phyloP scores from a whole-genome alignment of 208 protist genomes.

The Leishmania tarentolae region DNA sequence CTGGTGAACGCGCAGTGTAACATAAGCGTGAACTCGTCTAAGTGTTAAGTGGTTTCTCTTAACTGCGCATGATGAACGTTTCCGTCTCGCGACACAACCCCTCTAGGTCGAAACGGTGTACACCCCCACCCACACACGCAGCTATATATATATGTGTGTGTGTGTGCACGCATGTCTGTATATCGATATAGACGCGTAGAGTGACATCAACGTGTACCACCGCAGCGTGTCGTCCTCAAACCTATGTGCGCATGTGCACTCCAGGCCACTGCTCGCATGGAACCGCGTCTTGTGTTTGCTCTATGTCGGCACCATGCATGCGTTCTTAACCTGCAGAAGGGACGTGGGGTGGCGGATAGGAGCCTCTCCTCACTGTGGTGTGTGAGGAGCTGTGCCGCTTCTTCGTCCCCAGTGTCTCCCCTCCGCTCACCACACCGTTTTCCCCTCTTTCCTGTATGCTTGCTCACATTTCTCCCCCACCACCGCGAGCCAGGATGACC shows the following conservation, averaged over 20 bases:
- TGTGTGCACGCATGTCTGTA: no score
- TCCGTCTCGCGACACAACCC: not conserved
- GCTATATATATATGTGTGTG: not conserved
- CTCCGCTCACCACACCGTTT: not conserved
- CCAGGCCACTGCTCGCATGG: not conserved
- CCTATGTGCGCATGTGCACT: not conserved
- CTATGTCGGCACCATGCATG: not conserved
- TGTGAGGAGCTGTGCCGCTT: not conserved
- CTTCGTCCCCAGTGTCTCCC: not conserved
- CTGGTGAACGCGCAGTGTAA: not conserved
- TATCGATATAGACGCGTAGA: not conserved
- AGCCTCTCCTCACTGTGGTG: not conserved
- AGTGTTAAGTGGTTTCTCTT: not conserved
- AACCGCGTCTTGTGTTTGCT: not conserved
- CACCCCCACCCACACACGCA: not conserved
- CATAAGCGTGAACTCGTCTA: constrained; percentile 11
- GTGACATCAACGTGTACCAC: not conserved
- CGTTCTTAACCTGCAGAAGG: not conserved
- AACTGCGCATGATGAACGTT: not conserved
- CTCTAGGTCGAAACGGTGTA: not conserved
- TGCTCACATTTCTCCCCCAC: not conserved
- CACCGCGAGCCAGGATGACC: not conserved
- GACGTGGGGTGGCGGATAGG: not conserved
- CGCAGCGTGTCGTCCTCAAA: not conserved
- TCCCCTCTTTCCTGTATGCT: not conserved